Percentiles rank a stretch among this genome's conserved stretches.
phyloP scores from a whole-genome alignment of 164 flowering plant species.

The Vitis riparia region DNA sequence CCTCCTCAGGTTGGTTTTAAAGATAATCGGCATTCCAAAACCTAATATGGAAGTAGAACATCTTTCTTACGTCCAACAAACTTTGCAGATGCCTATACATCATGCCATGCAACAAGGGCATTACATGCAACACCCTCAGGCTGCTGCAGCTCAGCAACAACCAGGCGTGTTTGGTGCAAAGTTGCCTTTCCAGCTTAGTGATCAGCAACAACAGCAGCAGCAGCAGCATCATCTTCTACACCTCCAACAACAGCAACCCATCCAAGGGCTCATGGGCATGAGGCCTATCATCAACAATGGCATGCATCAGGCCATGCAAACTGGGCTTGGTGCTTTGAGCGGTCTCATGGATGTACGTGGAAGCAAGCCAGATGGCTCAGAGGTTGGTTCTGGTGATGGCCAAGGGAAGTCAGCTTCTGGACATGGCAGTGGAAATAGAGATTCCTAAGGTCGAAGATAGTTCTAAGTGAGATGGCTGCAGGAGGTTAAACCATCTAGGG shows the following conservation, averaged over 20 bases:
- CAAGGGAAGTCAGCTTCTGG: slow-evolving; percentile 19
- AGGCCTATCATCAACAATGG: slow-evolving; percentile 18
- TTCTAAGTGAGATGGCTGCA: not conserved
- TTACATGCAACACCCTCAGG: slow-evolving; percentile 24
- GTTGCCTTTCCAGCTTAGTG: slow-evolving; percentile 22
- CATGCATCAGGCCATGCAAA: slow-evolving; percentile 17
- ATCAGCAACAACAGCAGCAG: slow-evolving; percentile 35
- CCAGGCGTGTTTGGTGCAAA: slow-evolving; percentile 2
- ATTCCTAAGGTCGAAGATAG: not conserved
- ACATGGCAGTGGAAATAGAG: slow-evolving; percentile 7
- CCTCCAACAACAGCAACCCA: slow-evolving; percentile 17
- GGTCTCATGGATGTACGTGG: slow-evolving; percentile 18
- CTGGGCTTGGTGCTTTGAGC: slow-evolving; percentile 14
- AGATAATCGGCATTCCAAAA: not conserved
- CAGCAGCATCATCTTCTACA: slow-evolving; percentile 16
- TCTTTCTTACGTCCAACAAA: not conserved
- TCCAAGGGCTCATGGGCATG: slow-evolving; percentile 21
- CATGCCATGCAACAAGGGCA: slow-evolving; percentile 28
- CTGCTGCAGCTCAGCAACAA: slow-evolving; percentile 19
- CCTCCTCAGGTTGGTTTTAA: slow-evolving; percentile 29
- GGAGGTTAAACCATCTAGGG: too few species aligned
- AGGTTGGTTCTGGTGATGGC: slow-evolving; percentile 14
- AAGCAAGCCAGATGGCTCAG: slow-evolving; percentile 21
- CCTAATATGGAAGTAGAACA: not conserved
- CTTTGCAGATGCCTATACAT: slow-evolving; percentile 21